Evolutionary conservation across 139 green algal genomes (phyloP).

Genomic region (Chlorella sp.): DNA sequence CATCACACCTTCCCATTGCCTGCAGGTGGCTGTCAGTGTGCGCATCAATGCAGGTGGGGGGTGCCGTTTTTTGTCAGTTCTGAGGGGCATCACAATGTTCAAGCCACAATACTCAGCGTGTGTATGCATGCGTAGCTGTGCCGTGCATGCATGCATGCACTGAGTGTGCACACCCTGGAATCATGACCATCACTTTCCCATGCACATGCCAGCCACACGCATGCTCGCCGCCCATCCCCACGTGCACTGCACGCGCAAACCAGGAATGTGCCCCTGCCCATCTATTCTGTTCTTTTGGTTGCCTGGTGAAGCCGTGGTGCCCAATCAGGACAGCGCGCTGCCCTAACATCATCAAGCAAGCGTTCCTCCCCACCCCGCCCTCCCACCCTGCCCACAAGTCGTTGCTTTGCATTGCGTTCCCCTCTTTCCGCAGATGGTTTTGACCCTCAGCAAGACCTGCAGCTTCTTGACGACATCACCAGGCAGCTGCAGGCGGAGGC

Average conservation of each 20-base stretch:
- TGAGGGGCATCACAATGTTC: background rate
- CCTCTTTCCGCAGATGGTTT: background rate
- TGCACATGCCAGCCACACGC: no score
- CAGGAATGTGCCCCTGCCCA: no score
- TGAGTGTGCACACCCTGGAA: no score
- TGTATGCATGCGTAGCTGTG: background rate
- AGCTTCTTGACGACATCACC: background rate
- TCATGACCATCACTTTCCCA: no score
- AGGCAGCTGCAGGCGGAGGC: slow-evolving; percentile 11
- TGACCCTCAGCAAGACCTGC: background rate
- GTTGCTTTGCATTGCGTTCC: background rate
- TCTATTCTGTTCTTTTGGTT: no score
- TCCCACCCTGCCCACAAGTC: no score
- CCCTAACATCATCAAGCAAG: background rate
- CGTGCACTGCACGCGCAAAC: no score
- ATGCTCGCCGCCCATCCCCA: no score
- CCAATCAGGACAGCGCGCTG: background rate
- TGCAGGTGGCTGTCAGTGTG: slow-evolving; percentile 6
- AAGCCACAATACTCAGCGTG: background rate
- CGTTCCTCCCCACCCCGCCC: background rate
- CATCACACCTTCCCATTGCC: background rate
- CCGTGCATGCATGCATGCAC: no score
- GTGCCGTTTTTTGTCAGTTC: no score
- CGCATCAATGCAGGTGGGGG: slow-evolving; percentile 1
- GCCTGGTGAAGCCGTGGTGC: no score